Evolutionary conservation across 495 filamentous ascomycete genomes (phyloP), one percentile per base, ranked within the genome.

Genomic region (Niebla homalea): DNA sequence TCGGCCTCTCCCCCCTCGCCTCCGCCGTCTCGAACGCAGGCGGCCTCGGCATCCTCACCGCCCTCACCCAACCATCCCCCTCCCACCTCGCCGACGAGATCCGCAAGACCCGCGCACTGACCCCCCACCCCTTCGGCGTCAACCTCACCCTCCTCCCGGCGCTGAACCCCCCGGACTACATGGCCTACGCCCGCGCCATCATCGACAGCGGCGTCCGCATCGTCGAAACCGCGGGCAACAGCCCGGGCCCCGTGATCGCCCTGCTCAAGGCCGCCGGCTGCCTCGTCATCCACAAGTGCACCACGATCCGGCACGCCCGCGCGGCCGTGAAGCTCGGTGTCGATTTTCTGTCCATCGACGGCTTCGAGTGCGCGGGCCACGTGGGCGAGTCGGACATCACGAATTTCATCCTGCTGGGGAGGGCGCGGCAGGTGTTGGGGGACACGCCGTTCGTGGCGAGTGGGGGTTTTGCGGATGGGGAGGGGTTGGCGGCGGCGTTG

Each of bases 321-420:
- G 84, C 81, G 37, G 92, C 92, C 39, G 77, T 94, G 52, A 94
- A 94, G 68, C 80, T 97, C 35, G 92, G 92, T 46, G 92, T 95
- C 0, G 92, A 98, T 65, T 98, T 98, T 67, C 69, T 98, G 32
- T 87, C 80, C 26, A 97, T 98, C 58, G 92, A 98, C 60, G 92
- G 92, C 19, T 97, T 98, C 58, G 92, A 98, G 67, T 98, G 92
- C 66, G 92, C 88, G 20, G 92, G 92, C 48, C 93, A 90, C 64
- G 89, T 98, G 45, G 92, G 92, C 55, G 92, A 98, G 72, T 76
- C 77, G 40, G 92, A 98, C 60, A 94, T 98, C 66, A 95, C 92
- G 55, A 98, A 98, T 67, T 92, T 97, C 67, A 94, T 98, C 54
- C 78, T 98, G 7, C 74, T 97, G 39, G 81, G 78, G 64, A 76